Conservation (phyloP, 371 early-diverging fungal species). For the Mortierella polycephala region DNA sequence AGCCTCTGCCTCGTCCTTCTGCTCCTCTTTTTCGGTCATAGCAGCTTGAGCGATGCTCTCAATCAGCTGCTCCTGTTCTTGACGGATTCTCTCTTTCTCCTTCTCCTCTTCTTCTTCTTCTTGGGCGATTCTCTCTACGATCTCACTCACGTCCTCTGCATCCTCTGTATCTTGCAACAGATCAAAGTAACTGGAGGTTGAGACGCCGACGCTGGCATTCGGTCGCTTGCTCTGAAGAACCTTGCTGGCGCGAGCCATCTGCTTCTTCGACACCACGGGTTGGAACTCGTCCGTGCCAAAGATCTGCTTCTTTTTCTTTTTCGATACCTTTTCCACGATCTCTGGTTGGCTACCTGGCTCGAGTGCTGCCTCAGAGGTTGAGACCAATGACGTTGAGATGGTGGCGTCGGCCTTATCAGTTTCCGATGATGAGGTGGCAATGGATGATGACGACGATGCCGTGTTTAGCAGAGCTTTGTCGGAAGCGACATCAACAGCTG, state of each 20-base stretch:
- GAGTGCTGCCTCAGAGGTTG: background rate
- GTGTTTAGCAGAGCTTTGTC: background rate
- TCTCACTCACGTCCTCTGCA: slow-evolving; percentile 36
- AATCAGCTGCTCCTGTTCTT: slow-evolving; percentile 23
- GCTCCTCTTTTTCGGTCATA: slow-evolving; percentile 4
- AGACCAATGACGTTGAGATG: background rate
- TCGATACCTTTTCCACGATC: slow-evolving; percentile 22
- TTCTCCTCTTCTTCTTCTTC: slow-evolving; percentile 41
- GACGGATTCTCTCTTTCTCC: slow-evolving; percentile 8
- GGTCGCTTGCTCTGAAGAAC: slow-evolving; percentile 15
- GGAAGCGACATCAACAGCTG: background rate
- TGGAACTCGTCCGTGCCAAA: slow-evolving; percentile 56
- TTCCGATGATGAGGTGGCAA: background rate
- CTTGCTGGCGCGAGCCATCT: slow-evolving; percentile 43
- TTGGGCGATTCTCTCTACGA: slow-evolving; percentile 27
- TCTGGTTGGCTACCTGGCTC: slow-evolving; percentile 2
- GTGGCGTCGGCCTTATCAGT: slow-evolving; percentile 1
- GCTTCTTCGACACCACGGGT: slow-evolving; percentile 53
- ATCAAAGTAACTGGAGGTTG: slow-evolving; percentile 54
- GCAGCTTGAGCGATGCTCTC: background rate
- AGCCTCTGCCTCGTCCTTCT: slow-evolving; percentile 8
- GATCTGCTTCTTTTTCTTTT: slow-evolving; percentile 54
- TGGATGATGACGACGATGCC: background rate
- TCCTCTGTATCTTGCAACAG: slow-evolving; percentile 47
- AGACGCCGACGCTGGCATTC: slow-evolving; percentile 37